Percentiles rank a stretch among this genome's conserved stretches.
Conservation (phyloP, 2,329 filamentous ascomycete species). For the Fusarium chlamydosporum region DNA sequence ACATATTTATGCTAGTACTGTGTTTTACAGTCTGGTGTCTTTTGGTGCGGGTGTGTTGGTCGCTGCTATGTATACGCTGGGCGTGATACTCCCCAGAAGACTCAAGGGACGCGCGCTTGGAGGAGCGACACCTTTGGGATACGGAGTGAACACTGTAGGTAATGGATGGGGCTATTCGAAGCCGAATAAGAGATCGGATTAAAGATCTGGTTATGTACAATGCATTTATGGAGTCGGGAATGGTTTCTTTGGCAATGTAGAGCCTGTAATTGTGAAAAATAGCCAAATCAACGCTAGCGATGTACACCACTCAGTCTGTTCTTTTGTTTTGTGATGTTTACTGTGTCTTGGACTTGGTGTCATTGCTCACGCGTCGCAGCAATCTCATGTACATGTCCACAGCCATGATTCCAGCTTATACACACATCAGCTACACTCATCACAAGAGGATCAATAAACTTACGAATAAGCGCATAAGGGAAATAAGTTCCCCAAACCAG, state of each 20-base stretch:
- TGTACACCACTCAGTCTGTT: slow-evolving; percentile 29
- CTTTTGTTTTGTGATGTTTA: slow-evolving; percentile 18
- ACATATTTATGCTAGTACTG: slow-evolving; percentile 73
- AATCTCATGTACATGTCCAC: slow-evolving; percentile 70
- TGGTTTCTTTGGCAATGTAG: slow-evolving; percentile 32
- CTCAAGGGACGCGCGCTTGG: slow-evolving; percentile 66
- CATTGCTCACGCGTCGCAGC: slow-evolving; percentile 58
- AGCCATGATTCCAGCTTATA: slow-evolving; percentile 64
- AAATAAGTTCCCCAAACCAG: slow-evolving; percentile 66
- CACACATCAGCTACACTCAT: slow-evolving; percentile 8
- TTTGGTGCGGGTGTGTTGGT: slow-evolving; percentile 69
- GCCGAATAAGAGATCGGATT: slow-evolving; percentile 66
- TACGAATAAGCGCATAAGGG: slow-evolving; percentile 67
- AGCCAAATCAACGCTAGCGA: slow-evolving; percentile 17
- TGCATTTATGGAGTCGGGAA: slow-evolving; percentile 47
- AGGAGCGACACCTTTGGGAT: slow-evolving; percentile 70
- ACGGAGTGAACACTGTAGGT: slow-evolving; percentile 66
- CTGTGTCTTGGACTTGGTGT: slow-evolving; percentile 58
- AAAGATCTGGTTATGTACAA: slow-evolving; percentile 13
- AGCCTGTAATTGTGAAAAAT: slow-evolving; percentile 34
- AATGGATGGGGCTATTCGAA: slow-evolving; percentile 69
- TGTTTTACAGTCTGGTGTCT: slow-evolving; percentile 73
- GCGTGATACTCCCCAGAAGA: slow-evolving; percentile 69
- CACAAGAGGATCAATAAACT: slow-evolving; percentile 49
- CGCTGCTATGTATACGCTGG: slow-evolving; percentile 72